Conservation (phyloP, 176 grass and related monocot genomes). For the Dactylis glomerata region DNA sequence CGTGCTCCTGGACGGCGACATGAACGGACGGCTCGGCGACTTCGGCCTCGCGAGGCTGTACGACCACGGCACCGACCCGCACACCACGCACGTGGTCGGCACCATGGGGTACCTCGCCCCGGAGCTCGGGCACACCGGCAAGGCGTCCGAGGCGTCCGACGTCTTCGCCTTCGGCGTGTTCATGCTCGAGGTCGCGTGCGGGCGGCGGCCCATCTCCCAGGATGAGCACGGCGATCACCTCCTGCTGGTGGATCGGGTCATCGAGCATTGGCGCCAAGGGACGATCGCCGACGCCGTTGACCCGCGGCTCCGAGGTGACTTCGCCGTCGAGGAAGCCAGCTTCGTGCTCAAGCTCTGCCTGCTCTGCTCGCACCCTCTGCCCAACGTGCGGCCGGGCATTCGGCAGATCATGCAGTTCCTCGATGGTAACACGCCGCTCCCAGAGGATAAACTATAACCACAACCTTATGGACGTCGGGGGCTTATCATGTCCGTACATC, state of each 20-base stretch:
- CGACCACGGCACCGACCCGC: slow-evolving; percentile 39
- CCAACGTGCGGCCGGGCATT: slow-evolving; percentile 28
- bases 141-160: slow-evolving; percentile 36
- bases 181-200: slow-evolving; percentile 44
- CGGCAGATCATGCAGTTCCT: slow-evolving; percentile 36
- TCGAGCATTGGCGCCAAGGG: slow-evolving; percentile 25
- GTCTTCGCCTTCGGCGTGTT: slow-evolving; percentile 41
- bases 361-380: slow-evolving; percentile 46
- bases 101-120: slow-evolving; percentile 48
- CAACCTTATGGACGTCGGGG: too few species aligned
- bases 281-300: slow-evolving; percentile 24
- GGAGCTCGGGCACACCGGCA: slow-evolving; percentile 44
- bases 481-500: too few species aligned
- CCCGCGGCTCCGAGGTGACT: slow-evolving; percentile 22
- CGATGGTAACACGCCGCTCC: slow-evolving; percentile 3
- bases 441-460: too few species aligned
- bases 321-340: slow-evolving; percentile 4
- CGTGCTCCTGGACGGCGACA: slow-evolving; percentile 43
- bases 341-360: slow-evolving; percentile 26
- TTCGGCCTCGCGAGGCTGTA: slow-evolving; percentile 48
- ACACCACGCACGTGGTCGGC: slow-evolving; percentile 38
- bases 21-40: slow-evolving; percentile 41
- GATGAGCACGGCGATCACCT: not conserved
- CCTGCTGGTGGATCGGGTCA: slow-evolving; percentile 33
- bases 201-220: slow-evolving; percentile 16